phyloP scores from a whole-genome alignment of 495 filamentous ascomycete species.

The Letharia lupina region DNA sequence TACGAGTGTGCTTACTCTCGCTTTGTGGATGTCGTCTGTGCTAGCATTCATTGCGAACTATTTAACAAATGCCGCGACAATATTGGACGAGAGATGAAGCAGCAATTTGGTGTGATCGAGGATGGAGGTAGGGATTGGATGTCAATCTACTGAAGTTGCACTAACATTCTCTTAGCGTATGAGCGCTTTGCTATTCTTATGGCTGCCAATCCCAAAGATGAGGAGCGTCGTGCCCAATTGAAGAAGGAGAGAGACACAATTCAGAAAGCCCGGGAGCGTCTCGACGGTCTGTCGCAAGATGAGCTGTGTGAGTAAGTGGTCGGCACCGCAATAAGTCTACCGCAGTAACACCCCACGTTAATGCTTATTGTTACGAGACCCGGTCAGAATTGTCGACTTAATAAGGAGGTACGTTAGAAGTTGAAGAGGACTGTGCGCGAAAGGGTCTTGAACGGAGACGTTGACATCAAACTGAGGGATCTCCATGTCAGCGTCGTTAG shows the following conservation, averaged over 20 bases:
- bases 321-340: too few species aligned
- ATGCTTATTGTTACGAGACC: too few species aligned
- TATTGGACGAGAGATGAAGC: constrained; percentile 32
- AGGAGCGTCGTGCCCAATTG: constrained; percentile 33
- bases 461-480: too few species aligned
- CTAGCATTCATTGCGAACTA: constrained; percentile 40
- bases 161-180: constrained; percentile 21
- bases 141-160: too few species aligned
- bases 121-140: constrained; percentile 29
- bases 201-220: constrained; percentile 42
- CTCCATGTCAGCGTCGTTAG: too few species aligned
- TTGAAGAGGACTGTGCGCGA: too few species aligned
- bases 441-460: too few species aligned
- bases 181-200: constrained; percentile 39
- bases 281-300: constrained; percentile 24
- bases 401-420: too few species aligned
- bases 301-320: not conserved
- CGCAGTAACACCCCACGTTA: too few species aligned
- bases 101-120: constrained; percentile 31
- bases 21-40: constrained; percentile 43
- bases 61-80: constrained; percentile 37
- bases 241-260: constrained; percentile 39
- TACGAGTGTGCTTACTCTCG: constrained; percentile 45
- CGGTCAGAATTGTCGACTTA: too few species aligned
- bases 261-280: constrained; percentile 36